These are phyloP conservation scores for Ophiostoma fasciatum DNA, from an alignment of 2,329 filamentous ascomycete species.

Conservation along the genomic window DNA sequence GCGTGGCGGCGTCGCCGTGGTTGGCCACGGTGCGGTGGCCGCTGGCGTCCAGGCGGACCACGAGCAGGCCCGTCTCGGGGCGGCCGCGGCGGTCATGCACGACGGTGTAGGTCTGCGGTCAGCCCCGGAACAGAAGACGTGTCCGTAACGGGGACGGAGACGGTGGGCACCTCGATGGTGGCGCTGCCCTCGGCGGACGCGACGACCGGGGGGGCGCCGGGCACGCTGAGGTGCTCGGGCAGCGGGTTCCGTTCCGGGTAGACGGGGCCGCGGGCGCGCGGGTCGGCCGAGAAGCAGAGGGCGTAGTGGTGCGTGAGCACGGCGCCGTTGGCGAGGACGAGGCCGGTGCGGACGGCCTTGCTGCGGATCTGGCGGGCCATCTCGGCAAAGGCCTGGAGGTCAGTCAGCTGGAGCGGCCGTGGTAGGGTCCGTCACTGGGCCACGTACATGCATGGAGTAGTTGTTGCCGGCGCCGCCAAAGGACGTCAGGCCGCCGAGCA, in stretches of 20 bases:
- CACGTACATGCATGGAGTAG: slow-evolving; percentile 7
- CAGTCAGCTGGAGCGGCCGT: no score
- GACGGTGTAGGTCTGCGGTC: slow-evolving; percentile 7
- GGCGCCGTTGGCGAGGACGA: slow-evolving; percentile 8
- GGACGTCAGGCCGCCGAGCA: slow-evolving; percentile 7
- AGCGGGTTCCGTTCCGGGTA: slow-evolving; percentile 6
- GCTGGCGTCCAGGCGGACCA: background rate
- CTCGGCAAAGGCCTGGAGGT: slow-evolving; percentile 5
- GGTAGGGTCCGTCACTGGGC: no score
- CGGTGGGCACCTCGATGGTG: no score
- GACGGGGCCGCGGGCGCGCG: background rate
- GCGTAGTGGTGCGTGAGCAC: slow-evolving; percentile 7
- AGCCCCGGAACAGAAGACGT: no score
- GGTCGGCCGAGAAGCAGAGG: background rate
- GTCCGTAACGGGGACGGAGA: no score
- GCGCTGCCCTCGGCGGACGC: slow-evolving; percentile 2
- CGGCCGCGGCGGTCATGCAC: slow-evolving; percentile 1
- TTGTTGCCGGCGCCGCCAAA: slow-evolving; percentile 11
- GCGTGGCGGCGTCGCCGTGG: slow-evolving; percentile 2
- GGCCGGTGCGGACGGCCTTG: background rate
- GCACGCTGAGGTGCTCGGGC: background rate
- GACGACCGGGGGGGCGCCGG: background rate
- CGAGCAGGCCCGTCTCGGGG: background rate
- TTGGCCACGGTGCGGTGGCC: slow-evolving; percentile 4
- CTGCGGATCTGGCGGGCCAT: slow-evolving; percentile 4